Evolutionary conservation across 352 stramenopile genomes (phyloP).

Genomic region (Phytophthora pistaciae): DNA sequence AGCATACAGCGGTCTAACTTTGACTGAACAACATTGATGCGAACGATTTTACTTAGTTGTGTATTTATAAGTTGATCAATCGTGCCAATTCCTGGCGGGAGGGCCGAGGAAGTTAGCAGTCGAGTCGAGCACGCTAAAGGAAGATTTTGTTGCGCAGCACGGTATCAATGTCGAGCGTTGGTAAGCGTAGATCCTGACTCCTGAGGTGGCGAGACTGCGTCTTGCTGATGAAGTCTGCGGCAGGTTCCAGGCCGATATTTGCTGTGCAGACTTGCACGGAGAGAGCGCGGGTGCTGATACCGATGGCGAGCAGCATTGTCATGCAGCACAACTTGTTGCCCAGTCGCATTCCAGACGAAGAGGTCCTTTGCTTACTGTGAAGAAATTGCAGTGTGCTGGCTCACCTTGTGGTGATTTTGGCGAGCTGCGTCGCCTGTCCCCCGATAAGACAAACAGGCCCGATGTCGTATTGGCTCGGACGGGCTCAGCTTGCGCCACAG

Average conservation of each 20-base stretch:
- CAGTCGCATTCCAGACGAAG: background rate
- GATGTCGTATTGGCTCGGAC: background rate
- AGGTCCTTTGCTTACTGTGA: background rate
- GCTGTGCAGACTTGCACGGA: background rate
- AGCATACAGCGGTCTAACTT: too few relatives aligned
- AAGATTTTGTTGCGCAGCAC: slow-evolving; percentile 21
- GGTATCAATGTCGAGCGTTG: background rate
- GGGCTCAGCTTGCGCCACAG: background rate
- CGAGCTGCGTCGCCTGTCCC: background rate
- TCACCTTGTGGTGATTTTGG: background rate
- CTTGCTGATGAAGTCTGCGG: background rate
- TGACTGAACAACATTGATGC: too few relatives aligned
- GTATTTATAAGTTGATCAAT: too few relatives aligned
- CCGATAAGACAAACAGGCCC: background rate
- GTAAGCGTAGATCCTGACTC: background rate
- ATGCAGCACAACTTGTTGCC: background rate
- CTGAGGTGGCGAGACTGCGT: background rate
- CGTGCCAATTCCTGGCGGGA: too few relatives aligned
- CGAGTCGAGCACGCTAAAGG: slow-evolving; percentile 6
- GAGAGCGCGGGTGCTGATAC: background rate
- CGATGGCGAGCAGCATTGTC: background rate
- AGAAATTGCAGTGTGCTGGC: background rate
- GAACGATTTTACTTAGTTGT: too few relatives aligned
- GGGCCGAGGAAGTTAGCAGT: background rate
- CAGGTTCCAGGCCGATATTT: background rate